Evolutionary conservation across 2,329 filamentous ascomycete species (phyloP), one percentile per base, ranked within the genome.

Genomic region (Fusarium nurragi): DNA sequence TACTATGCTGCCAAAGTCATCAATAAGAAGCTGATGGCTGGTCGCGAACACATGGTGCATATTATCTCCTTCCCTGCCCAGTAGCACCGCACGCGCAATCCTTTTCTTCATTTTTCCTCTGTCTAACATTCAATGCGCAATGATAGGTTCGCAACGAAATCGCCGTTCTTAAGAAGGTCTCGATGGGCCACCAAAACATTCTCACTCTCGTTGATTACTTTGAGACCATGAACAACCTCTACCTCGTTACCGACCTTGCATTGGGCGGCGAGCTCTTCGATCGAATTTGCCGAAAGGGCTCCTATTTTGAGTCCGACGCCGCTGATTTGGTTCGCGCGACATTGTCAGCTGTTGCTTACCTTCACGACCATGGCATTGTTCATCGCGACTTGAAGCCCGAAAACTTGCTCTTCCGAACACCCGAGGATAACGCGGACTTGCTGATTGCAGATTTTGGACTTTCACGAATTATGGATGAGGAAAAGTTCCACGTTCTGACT

Each of bases 1-100:
- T 98, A 97, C 80, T 99, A 98, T 88, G 95, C 95, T 25, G 94
- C 95, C 63, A 99, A 99, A 78, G 95, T 99, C 65, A 99, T 99
- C 80, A 99, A 99, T 82, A 99, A 99, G 85, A 86, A 94, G 56
- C 83, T 99, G 69, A 99, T 99, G 95, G 92, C 93, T 8, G 95
- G 95, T 30, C 87, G 95, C 70, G 95, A 99, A 80, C 95, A 98
- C 78, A 99, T 99, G 95, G 95, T 97, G 75, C 63, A 80, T 73
- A 38, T 50, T 28, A 28, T 44, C 54, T 36, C 18, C 11, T 46
- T 10, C 43, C 28, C 30, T 41, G 19, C 22, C 19, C 25, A n/a
- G n/a, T 28, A 39, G 25, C 19, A 21, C 40, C 12, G 13, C 32
- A 14, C 12, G 18, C 12, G n/a, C 11, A 37, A 28, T 30, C 14